Percentiles rank a stretch among this genome's conserved stretches.
phyloP scores from a whole-genome alignment of 202 grass and related monocot species.

The Panicum hallii region DNA sequence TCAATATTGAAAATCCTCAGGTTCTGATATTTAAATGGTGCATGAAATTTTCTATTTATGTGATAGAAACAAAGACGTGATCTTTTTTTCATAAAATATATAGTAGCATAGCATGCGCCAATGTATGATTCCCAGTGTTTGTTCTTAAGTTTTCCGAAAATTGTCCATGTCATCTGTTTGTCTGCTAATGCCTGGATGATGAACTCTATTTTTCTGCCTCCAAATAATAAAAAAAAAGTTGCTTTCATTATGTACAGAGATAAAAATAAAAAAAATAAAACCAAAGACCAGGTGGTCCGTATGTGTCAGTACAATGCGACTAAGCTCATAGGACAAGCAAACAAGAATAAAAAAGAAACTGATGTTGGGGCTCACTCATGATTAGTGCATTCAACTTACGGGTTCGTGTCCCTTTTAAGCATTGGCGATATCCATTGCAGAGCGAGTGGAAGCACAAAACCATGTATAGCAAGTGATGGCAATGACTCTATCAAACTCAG shows the following conservation, averaged over 20 bases:
- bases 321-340: conserved; percentile 28
- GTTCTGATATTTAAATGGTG: neutral
- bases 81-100: neutral
- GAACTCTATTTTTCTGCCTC: neutral
- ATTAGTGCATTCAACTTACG: conserved; percentile 58
- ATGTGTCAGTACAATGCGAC: neutral
- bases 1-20: neutral
- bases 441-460: conserved; percentile 82
- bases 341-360: conserved; percentile 30
- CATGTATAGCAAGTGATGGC: conserved; percentile 75
- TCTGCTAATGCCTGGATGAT: neutral
- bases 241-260: conserved; percentile 26
- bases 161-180: conserved; percentile 16
- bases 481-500: conserved; percentile 80
- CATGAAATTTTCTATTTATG: neutral
- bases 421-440: conserved; percentile 79
- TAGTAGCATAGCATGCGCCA: conserved; percentile 1
- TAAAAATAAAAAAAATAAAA: conserved; percentile 34
- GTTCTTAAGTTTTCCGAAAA: conserved; percentile 31
- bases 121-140: neutral
- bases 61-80: neutral
- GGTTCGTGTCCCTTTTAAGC: conserved; percentile 71
- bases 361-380: conserved; percentile 14
- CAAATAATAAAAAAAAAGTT: neutral
- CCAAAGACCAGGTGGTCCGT: conserved; percentile 21